Base-by-base conservation (phyloP, 768 basidiomycete genomes). In the Amanita brunnescens region DNA sequence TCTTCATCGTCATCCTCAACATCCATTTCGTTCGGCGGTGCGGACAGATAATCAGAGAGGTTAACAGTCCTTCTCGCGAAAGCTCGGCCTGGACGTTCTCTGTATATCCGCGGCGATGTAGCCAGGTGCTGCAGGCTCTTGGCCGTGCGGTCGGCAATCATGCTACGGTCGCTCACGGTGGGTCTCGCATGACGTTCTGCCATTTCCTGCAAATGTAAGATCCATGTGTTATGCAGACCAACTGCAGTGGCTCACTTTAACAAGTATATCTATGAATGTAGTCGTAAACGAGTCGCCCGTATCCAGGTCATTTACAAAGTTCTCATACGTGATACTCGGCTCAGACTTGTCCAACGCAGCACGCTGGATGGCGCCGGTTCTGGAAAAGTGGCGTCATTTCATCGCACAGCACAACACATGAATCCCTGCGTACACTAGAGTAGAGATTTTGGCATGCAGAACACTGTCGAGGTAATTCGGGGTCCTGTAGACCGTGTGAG, bases 271-370 rank as follows among this genome's bases (percentile, higher is more conserved):
- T 52, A 89, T 68, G 45, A 91, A 62, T 0, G 83, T 76, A 4
- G 87, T 78, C 0, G 87, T 89, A 64, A 91, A 90, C 0, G 85
- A 81, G 62, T 91, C 88, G 13, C 87, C 87, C 20, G 75, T 76
- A 61, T 90, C 87, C 44, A 91, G 69, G 24, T 87, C 85, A 57
- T 83, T 77, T 16, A 89, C 83, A 56, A 91, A 89, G 24, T 75
- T 66, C 64, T 89, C 83, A 61, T 86, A 90, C 49, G 72, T 81
- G 55, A 90, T 87, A 35, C 68, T 66, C 2, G 83, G 76, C 59
- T 85, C 83, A 30, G 60, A 60, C 55, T 80, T 79, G 62, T 89
- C 87, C 23, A 86, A 73, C 53, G 75, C 76, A 23, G 80, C 70
- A 49, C 88, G 75, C 57, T 79, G 80, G 56, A 89, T 81, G 45